Base-by-base conservation (phyloP, 176 grass and related monocot genomes). In the Oryza glaberrima region DNA sequence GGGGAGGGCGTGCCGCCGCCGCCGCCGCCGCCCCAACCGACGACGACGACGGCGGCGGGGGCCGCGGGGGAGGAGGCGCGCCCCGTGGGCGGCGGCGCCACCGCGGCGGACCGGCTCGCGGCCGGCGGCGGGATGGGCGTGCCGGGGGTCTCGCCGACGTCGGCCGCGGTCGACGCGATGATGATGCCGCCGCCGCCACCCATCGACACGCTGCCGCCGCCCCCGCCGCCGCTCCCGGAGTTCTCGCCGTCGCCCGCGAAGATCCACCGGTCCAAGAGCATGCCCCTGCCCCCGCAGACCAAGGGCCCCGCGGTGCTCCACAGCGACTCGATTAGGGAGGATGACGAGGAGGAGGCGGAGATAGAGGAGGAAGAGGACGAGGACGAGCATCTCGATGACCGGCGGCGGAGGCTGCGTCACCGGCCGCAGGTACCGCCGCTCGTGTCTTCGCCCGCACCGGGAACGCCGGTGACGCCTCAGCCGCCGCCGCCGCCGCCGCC, bases 181-280 rank as follows among this genome's bases (percentile, higher is more conserved):
- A 78, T 52, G 81, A 85, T 88, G 82, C 89, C 64, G 58, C 81
- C 73, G 67, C 93, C 84, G 48, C 82, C 83, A 1, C 85, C 77
- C 15, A 77, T 96, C 32, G 91, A 94, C 8, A 45, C 91, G 60
- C 85, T 97, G 13, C 94, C 82, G 0, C 94, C 94, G 30, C 94
- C 94, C 23, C 94, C 94, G 41, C 94, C 94, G 38, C 94, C 94
- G 4, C 68, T 94, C 6, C 87, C 93, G 22, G 96, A 96, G 32
- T 96, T 99, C 90, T 99, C 96, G 22, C 90, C 93, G 1, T 94
- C 91, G 17, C 96, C 93, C 2, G 82, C 81, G 11, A 96, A 96
- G 91, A 93, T 94, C 25, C 85, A 96, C 73, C 89, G 96, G 17
- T 99, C 96, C 35, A 92, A 84, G 65, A 99, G 96, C 83, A 89